Percentiles rank a stretch among this genome's conserved stretches.
These are phyloP conservation scores for Iris macrosiphon DNA, from an alignment of 106 monocot species.

Conservation along the genomic window DNA sequence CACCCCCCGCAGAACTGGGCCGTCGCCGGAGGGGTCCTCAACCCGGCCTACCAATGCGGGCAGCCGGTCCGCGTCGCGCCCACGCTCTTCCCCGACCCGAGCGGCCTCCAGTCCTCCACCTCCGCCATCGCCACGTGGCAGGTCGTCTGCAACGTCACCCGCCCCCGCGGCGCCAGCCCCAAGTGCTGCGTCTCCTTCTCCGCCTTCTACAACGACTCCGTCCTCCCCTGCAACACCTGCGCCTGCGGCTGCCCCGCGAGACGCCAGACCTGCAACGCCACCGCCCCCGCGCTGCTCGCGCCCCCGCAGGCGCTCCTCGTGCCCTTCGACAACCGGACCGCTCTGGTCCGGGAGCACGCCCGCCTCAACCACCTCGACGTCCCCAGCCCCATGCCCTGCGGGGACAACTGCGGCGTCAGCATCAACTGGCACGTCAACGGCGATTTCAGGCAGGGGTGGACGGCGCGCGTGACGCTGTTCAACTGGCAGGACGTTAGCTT, in stretches of 20 bases:
- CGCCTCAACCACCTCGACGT: conserved; percentile 32
- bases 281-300: conserved; percentile 42
- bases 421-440: conserved; percentile 63
- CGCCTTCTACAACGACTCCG: conserved; percentile 72
- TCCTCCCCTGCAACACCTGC: conserved; percentile 75
- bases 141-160: conserved; percentile 68
- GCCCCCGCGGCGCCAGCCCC: conserved; percentile 23
- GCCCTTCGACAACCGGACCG: conserved; percentile 59
- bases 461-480: conserved; percentile 53
- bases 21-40: conserved; percentile 53
- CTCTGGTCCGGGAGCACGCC: conserved; percentile 28
- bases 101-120: conserved; percentile 43
- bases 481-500: conserved; percentile 47
- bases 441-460: conserved; percentile 56
- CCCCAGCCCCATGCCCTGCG: conserved; percentile 47
- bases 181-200: conserved; percentile 95
- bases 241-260: conserved; percentile 57
- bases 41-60: conserved; percentile 67
- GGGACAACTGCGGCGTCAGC: conserved; percentile 63
- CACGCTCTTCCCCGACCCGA: conserved; percentile 43
- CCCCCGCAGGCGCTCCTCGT: conserved; percentile 58
- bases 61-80: conserved; percentile 63
- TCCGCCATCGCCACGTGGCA: conserved; percentile 66
- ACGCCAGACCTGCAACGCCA: conserved; percentile 42
- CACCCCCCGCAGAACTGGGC: conserved; percentile 57